Conservation (phyloP, 306 rosid genomes). For the Ochetophila trinervis region DNA sequence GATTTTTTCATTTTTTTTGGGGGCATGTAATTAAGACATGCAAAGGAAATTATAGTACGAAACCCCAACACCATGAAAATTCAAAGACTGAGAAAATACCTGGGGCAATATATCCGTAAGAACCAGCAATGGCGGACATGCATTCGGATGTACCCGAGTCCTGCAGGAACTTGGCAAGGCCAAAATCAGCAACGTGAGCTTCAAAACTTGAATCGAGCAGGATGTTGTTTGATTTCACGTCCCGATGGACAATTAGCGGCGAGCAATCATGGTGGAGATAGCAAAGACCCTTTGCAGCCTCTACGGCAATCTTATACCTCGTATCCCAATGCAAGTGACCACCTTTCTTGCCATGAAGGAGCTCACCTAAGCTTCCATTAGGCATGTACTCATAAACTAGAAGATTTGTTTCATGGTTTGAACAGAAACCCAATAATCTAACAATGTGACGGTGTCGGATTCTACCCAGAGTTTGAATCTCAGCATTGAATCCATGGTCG, state of each 20-base stretch:
- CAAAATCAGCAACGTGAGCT: conserved; percentile 99
- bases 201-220: conserved; percentile 81
- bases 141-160: conserved; percentile 98
- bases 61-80: not conserved
- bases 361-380: conserved; percentile 94
- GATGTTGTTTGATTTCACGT: conserved; percentile 92
- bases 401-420: conserved; percentile 93
- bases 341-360: conserved; percentile 96
- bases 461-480: conserved; percentile 90
- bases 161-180: conserved; percentile 96
- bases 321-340: conserved; percentile 94
- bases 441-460: conserved; percentile 95
- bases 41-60: conserved; percentile 26
- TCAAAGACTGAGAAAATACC: conserved; percentile 42
- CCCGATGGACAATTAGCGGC: conserved; percentile 85
- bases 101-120: conserved; percentile 97
- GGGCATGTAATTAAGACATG: conserved; percentile 14
- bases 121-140: conserved; percentile 99
- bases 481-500: conserved; percentile 97
- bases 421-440: conserved; percentile 81
- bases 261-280: conserved; percentile 97
- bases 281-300: conserved; percentile 97
- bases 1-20: conserved; percentile 13
- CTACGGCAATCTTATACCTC: conserved; percentile 82
- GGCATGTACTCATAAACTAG: conserved; percentile 97